Evolutionary conservation across 208 protist genomes (phyloP).

Genomic region (Trypanosoma brucei): DNA sequence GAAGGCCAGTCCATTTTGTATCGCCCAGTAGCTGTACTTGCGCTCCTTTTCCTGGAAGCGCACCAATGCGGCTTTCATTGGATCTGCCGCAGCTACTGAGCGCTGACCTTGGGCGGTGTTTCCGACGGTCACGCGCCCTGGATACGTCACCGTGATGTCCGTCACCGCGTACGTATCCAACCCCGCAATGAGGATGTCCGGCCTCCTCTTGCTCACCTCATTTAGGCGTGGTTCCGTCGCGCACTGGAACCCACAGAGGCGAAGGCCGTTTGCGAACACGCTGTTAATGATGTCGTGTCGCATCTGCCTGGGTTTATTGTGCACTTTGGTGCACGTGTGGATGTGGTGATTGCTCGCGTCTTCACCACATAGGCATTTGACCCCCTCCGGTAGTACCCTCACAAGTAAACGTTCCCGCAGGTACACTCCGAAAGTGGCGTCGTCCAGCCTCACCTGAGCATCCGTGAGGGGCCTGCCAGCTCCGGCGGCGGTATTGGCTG

Average conservation of each 20-base stretch:
- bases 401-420: constrained; percentile 20
- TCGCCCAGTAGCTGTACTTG: constrained; percentile 25
- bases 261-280: constrained; percentile 16
- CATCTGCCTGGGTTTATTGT: constrained; percentile 5
- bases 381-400: constrained; percentile 10
- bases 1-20: constrained; percentile 11
- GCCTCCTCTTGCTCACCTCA: constrained; percentile 7
- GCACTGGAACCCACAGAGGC: constrained; percentile 13
- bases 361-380: constrained; percentile 15
- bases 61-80: background rate
- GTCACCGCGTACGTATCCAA: constrained; percentile 16
- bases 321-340: constrained; percentile 24
- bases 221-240: constrained; percentile 11
- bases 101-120: background rate
- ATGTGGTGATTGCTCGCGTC: constrained; percentile 28
- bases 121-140: constrained; percentile 4
- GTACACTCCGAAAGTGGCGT: constrained; percentile 18
- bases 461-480: constrained; percentile 24
- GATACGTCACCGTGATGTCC: constrained; percentile 29
- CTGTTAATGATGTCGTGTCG: constrained; percentile 25
- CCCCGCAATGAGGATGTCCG: constrained; percentile 20
- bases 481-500: constrained; percentile 21
- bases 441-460: constrained; percentile 15
- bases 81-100: background rate
- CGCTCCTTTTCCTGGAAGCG: constrained; percentile 16